Conservation (phyloP, 108 stramenopile genomes). For the Fistulifera pelliculosa region DNA sequence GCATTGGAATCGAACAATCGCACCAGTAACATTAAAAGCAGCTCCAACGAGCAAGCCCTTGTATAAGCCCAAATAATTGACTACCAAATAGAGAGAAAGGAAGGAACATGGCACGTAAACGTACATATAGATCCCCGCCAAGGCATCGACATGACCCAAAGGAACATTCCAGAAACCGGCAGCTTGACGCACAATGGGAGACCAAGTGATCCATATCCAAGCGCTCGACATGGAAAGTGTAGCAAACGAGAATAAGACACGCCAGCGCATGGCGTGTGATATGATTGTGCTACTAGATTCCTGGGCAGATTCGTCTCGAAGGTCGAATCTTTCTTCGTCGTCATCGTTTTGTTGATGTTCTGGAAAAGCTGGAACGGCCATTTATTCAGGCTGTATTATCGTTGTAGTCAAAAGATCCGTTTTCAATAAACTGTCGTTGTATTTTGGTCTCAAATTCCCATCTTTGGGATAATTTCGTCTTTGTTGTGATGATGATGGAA, state of each 20-base stretch:
- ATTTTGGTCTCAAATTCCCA: no score
- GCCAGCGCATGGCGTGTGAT: neutral
- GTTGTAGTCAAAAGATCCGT: no score
- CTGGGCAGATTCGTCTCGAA: no score
- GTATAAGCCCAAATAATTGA: neutral
- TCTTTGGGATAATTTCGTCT: no score
- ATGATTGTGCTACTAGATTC: no score
- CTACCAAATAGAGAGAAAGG: neutral
- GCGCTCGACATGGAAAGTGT: neutral
- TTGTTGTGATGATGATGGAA: no score
- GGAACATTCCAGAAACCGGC: conserved; percentile 3
- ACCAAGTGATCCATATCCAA: conserved; percentile 3
- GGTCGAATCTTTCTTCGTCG: no score
- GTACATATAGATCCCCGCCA: conserved; percentile 2
- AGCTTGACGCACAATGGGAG: neutral
- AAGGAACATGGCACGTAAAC: neutral
- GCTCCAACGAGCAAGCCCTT: neutral
- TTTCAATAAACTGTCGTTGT: no score
- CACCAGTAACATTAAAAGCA: neutral
- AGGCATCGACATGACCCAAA: neutral
- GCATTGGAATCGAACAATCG: neutral
- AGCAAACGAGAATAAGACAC: conserved; percentile 1
- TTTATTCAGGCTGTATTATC: no score
- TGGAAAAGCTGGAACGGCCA: no score
- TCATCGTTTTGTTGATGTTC: no score